A percentile compares a stretch with the other conserved stretches of the same genome.
Evolutionary conservation across 2,329 filamentous ascomycete genomes (phyloP).

Genomic region (Chaetomium globosum): DNA sequence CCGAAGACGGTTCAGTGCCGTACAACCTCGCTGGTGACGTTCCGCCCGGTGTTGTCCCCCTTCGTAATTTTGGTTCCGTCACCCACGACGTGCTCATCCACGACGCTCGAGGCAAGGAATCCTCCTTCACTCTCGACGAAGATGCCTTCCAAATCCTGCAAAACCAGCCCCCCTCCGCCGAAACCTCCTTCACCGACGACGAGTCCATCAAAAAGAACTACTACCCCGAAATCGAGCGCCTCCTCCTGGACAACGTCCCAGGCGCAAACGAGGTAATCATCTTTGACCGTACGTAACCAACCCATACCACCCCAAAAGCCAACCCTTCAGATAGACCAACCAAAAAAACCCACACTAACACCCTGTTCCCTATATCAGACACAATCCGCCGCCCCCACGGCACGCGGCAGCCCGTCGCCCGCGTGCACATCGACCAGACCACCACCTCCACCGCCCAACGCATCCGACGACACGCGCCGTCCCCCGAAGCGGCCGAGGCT

Average conservation of each 20-base stretch:
- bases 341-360: not conserved
- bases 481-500: slow-evolving; percentile 62
- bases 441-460: slow-evolving; percentile 64
- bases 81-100: slow-evolving; percentile 60
- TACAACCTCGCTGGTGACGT: slow-evolving; percentile 69
- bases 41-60: slow-evolving; percentile 59
- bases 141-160: slow-evolving; percentile 69
- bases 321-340: too few species aligned
- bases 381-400: slow-evolving; percentile 74
- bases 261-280: slow-evolving; percentile 68
- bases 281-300: slow-evolving; percentile 64
- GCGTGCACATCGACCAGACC: slow-evolving; percentile 85
- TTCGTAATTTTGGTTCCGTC: slow-evolving; percentile 64
- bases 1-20: slow-evolving; percentile 60
- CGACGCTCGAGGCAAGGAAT: slow-evolving; percentile 74
- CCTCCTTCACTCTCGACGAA: slow-evolving; percentile 42
- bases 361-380: slow-evolving; percentile 44
- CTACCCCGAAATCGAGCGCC: slow-evolving; percentile 79
- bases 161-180: slow-evolving; percentile 58
- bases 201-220: slow-evolving; percentile 70
- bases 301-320: too few species aligned
- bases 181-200: slow-evolving; percentile 65
- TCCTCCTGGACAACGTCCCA: slow-evolving; percentile 69
- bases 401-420: slow-evolving; percentile 67
- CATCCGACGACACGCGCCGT: slow-evolving; percentile 65